Evolutionary conservation across 2,329 filamentous ascomycete species (phyloP).

Genomic region (Lachnellula arida): DNA sequence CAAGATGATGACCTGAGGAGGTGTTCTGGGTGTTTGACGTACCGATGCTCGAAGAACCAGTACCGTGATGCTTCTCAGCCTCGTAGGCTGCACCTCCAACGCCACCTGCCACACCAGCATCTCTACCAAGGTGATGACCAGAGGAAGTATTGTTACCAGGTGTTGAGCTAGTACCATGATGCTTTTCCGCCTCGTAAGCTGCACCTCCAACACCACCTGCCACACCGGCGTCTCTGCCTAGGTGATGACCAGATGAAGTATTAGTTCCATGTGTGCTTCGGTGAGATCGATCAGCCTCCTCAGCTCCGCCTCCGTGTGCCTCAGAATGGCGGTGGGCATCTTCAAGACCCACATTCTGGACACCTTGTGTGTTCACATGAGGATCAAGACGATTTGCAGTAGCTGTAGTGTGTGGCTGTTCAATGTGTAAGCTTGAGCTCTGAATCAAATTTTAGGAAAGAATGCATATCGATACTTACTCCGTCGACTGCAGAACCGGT

Average conservation of each 20-base stretch:
- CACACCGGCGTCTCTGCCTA: background rate
- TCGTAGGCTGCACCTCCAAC: no score
- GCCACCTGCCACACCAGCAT: no score
- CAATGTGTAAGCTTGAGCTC: background rate
- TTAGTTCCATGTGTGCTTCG: background rate
- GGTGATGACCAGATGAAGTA: background rate
- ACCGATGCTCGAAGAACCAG: no score
- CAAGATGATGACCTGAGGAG: background rate
- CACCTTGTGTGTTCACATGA: slow-evolving; percentile 9
- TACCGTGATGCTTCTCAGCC: no score
- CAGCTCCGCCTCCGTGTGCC: slow-evolving; percentile 24
- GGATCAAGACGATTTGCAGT: slow-evolving; percentile 30
- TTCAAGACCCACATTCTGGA: slow-evolving; percentile 7
- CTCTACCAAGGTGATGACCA: background rate
- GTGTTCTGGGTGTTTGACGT: no score
- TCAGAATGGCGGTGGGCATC: slow-evolving; percentile 16
- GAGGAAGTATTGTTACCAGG: background rate
- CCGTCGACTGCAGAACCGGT: slow-evolving; percentile 22
- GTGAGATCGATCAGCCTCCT: slow-evolving; percentile 23
- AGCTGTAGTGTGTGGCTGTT: slow-evolving; percentile 27
- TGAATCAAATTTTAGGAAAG: no score
- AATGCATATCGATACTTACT: background rate
- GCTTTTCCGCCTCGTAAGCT: slow-evolving; percentile 2
- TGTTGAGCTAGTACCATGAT: background rate
- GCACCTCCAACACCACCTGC: slow-evolving; percentile 2